A percentile compares a stretch with the other conserved stretches of the same genome.
phyloP scores from a whole-genome alignment of 345 rosid genomes.

The Excoecaria agallocha region DNA sequence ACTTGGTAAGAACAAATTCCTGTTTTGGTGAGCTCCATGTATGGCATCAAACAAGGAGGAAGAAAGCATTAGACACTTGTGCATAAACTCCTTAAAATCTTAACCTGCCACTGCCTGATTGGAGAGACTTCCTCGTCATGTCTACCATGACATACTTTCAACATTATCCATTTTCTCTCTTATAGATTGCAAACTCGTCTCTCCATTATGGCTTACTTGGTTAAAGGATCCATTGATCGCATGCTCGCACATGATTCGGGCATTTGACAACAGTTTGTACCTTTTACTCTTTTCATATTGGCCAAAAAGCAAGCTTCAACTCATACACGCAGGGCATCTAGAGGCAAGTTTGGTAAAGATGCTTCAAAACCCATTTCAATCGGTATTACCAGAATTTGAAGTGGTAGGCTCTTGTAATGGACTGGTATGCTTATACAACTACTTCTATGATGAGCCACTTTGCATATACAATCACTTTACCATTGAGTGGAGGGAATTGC shows the following conservation, averaged over 20 bases:
- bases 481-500: slow-evolving; percentile 13
- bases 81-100: neutral
- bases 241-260: neutral
- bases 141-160: slow-evolving; percentile 14
- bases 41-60: slow-evolving; percentile 11
- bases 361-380: slow-evolving; percentile 13
- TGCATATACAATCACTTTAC: slow-evolving; percentile 17
- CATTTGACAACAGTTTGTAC: slow-evolving; percentile 5
- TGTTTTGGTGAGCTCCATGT: neutral
- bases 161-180: slow-evolving; percentile 7
- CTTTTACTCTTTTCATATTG: slow-evolving; percentile 17
- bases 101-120: neutral
- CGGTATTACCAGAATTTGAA: slow-evolving; percentile 8
- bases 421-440: slow-evolving; percentile 14
- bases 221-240: slow-evolving; percentile 7
- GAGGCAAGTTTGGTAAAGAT: neutral
- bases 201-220: slow-evolving; percentile 10
- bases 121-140: slow-evolving; percentile 14
- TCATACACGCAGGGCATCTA: neutral
- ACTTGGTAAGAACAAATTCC: neutral
- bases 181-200: slow-evolving; percentile 18
- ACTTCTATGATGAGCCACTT: slow-evolving; percentile 12
- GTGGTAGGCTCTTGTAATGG: slow-evolving; percentile 28
- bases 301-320: slow-evolving; percentile 21
- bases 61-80: neutral